Evolutionary conservation across 257 asterid genomes (phyloP).

Genomic region (Cordia subcordata): DNA sequence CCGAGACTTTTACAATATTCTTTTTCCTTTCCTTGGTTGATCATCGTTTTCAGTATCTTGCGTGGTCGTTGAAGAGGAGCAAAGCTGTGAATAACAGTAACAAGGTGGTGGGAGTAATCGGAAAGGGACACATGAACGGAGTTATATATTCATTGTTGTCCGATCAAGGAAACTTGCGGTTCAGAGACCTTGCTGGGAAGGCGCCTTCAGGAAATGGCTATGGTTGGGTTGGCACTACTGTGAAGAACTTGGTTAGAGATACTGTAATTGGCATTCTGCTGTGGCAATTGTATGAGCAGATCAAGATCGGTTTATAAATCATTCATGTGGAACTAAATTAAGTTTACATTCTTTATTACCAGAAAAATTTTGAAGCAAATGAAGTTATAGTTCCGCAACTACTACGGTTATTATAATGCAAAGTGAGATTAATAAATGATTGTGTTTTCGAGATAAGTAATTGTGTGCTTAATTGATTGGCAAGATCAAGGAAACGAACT

Average conservation of each 20-base stretch:
- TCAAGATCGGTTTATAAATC: slow-evolving; percentile 20
- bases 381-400: too few species aligned
- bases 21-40: not conserved
- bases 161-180: slow-evolving; percentile 74
- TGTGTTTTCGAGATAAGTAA: too few species aligned
- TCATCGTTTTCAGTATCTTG: slow-evolving; percentile 52
- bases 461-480: too few species aligned
- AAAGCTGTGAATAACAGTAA: slow-evolving; percentile 77
- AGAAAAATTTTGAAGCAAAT: too few species aligned
- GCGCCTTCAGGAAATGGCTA: slow-evolving; percentile 29
- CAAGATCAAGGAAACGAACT: too few species aligned
- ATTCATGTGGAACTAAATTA: too few species aligned
- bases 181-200: slow-evolving; percentile 66
- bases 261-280: slow-evolving; percentile 53
- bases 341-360: too few species aligned
- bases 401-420: too few species aligned
- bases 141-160: slow-evolving; percentile 72
- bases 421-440: too few species aligned
- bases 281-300: slow-evolving; percentile 66
- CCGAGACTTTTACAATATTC: not conserved
- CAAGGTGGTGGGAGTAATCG: slow-evolving; percentile 82
- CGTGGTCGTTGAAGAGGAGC: slow-evolving; percentile 96
- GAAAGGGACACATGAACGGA: slow-evolving; percentile 92
- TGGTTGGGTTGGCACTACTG: slow-evolving; percentile 42
- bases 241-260: slow-evolving; percentile 61